phyloP scores from a whole-genome alignment of 1,139 yeast genomes.

The Nakaseomyces delphensis region DNA sequence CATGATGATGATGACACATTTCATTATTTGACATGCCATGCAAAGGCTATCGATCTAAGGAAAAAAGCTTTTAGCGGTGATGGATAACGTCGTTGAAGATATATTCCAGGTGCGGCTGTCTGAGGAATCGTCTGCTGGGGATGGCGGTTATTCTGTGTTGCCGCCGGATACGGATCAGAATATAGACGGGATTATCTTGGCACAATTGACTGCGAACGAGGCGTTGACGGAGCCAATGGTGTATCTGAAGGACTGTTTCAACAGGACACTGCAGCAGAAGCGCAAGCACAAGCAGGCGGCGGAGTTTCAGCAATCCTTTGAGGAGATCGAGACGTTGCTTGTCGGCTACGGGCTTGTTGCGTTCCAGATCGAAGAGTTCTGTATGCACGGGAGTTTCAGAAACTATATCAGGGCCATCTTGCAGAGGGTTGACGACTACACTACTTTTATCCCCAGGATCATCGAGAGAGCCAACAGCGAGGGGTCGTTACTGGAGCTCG shows the following conservation, averaged over 20 bases:
- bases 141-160: not conserved
- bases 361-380: constrained; percentile 44
- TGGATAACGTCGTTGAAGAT: constrained; percentile 17
- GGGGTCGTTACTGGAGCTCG: constrained; percentile 52
- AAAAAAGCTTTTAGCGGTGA: not conserved
- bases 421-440: constrained; percentile 34
- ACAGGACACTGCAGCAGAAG: constrained; percentile 24
- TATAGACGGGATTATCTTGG: constrained; percentile 26
- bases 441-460: constrained; percentile 52
- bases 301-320: constrained; percentile 36
- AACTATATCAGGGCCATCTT: constrained; percentile 32
- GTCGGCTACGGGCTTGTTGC: constrained; percentile 63
- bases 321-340: constrained; percentile 45
- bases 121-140: not conserved
- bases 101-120: constrained; percentile 19
- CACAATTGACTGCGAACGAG: constrained; percentile 29
- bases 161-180: constrained; percentile 8
- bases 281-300: constrained; percentile 22
- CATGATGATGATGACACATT: too few species aligned
- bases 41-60: not conserved
- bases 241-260: constrained; percentile 27
- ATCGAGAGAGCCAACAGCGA: constrained; percentile 55
- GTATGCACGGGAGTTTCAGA: constrained; percentile 22
- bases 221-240: constrained; percentile 19
- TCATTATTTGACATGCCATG: too few species aligned